These are phyloP conservation scores for Trametes elegans DNA, from an alignment of 768 basidiomycete species.

Conservation along the genomic window DNA sequence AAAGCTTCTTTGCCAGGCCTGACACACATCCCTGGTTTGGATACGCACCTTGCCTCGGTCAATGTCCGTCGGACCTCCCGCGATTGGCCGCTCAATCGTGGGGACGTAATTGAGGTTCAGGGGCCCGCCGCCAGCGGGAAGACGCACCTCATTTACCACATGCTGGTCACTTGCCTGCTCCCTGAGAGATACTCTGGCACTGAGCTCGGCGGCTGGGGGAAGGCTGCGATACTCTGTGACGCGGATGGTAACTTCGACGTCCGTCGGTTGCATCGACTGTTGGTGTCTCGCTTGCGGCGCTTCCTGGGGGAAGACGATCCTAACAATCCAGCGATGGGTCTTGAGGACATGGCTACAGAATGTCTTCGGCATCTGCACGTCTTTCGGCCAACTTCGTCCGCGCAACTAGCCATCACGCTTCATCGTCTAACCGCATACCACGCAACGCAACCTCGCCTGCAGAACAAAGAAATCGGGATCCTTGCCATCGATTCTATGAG, in stretches of 20 bases:
- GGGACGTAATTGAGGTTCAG: slow-evolving; percentile 75
- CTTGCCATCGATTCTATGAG: slow-evolving; percentile 76
- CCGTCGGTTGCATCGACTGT: slow-evolving; percentile 49
- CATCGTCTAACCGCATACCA: slow-evolving; percentile 56
- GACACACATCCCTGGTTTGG: slow-evolving; percentile 35
- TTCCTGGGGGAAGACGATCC: slow-evolving; percentile 20
- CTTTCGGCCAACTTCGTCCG: slow-evolving; percentile 65
- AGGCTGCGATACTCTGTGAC: slow-evolving; percentile 68
- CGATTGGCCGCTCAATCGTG: slow-evolving; percentile 40
- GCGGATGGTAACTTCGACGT: slow-evolving; percentile 66
- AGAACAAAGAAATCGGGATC: slow-evolving; percentile 55
- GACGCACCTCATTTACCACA: slow-evolving; percentile 70
- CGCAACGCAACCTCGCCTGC: slow-evolving; percentile 38
- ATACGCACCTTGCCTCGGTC: slow-evolving; percentile 27
- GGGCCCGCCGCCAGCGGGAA: slow-evolving; percentile 76
- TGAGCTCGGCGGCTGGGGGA: slow-evolving; percentile 56
- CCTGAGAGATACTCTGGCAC: slow-evolving; percentile 38
- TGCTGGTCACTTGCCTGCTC: slow-evolving; percentile 57
- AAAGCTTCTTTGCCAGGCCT: slow-evolving; percentile 31
- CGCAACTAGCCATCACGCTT: slow-evolving; percentile 69
- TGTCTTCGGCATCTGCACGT: slow-evolving; percentile 60
- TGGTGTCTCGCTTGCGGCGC: slow-evolving; percentile 44
- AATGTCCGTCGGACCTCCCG: slow-evolving; percentile 14
- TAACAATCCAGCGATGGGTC: neutral
- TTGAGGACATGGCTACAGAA: slow-evolving; percentile 33